These are phyloP conservation scores for Colletotrichum coccodes DNA, from an alignment of 2,329 filamentous ascomycete species.

Conservation along the genomic window DNA sequence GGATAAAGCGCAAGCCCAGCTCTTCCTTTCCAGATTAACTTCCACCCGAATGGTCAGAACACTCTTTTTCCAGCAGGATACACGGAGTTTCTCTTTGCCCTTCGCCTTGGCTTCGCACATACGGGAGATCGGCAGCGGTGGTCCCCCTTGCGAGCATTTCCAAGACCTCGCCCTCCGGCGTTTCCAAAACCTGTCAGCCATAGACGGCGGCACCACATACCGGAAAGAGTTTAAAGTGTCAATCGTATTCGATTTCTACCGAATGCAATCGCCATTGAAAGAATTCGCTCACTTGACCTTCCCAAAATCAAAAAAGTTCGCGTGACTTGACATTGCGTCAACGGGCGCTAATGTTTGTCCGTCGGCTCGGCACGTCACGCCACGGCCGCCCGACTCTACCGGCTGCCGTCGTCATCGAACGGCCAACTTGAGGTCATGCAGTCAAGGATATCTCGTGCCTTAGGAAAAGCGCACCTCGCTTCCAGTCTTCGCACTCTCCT, in stretches of 20 bases:
- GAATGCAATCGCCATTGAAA: neutral
- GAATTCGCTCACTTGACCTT: neutral
- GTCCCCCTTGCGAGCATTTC: conserved; percentile 6
- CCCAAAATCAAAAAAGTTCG: neutral
- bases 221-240: neutral
- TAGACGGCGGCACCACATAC: neutral
- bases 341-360: neutral
- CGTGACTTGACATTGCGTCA: neutral
- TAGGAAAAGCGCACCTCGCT: conserved; percentile 52
- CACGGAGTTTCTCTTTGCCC: neutral
- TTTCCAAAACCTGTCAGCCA: neutral
- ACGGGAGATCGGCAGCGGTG: conserved; percentile 9
- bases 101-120: neutral
- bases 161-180: neutral
- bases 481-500: conserved; percentile 60
- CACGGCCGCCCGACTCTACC: neutral
- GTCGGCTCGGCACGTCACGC: conserved; percentile 14
- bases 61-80: neutral
- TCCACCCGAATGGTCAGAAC: neutral
- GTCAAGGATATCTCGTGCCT: neutral
- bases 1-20: neutral
- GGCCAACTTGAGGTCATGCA: neutral
- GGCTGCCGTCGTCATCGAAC: neutral
- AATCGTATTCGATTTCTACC: neutral
- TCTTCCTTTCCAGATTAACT: neutral